phyloP scores from a whole-genome alignment of 345 rosid species.

The Syzygium grande region DNA sequence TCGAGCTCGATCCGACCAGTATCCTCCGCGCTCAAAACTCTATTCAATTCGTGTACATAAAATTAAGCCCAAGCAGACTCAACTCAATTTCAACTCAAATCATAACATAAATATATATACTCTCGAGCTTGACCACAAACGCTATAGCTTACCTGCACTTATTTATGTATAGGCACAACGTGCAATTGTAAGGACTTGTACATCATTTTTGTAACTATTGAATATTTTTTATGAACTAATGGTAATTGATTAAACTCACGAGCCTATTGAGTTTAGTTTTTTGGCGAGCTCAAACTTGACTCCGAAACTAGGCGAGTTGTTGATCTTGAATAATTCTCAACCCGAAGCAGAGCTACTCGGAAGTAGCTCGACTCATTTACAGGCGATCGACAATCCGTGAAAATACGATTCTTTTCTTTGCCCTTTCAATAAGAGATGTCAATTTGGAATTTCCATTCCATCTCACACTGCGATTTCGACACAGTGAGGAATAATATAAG shows the following conservation, averaged over 20 bases:
- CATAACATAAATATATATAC: not conserved
- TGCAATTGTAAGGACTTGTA: not conserved
- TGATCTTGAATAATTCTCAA: rapidly evolving
- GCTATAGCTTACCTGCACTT: rapidly evolving
- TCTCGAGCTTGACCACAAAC: not conserved
- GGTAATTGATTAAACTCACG: not conserved
- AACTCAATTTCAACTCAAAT: not conserved
- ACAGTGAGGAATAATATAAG: not conserved
- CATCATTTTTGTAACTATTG: not conserved
- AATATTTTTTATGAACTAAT: not conserved
- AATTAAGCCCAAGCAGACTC: not conserved
- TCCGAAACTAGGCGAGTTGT: not conserved
- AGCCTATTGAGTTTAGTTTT: rapidly evolving
- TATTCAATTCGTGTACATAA: not conserved
- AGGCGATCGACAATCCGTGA: not conserved
- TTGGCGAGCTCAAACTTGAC: not conserved
- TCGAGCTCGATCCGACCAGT: not conserved
- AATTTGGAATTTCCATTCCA: not conserved
- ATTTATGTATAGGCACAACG: rapidly evolving
- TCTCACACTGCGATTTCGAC: not conserved
- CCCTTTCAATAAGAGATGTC: not conserved
- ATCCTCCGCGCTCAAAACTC: not conserved
- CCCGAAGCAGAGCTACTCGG: not conserved
- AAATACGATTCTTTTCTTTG: not conserved
- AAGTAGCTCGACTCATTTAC: not conserved